Evolutionary conservation across 768 basidiomycete genomes (phyloP).

Genomic region (Lactarius indigo): DNA sequence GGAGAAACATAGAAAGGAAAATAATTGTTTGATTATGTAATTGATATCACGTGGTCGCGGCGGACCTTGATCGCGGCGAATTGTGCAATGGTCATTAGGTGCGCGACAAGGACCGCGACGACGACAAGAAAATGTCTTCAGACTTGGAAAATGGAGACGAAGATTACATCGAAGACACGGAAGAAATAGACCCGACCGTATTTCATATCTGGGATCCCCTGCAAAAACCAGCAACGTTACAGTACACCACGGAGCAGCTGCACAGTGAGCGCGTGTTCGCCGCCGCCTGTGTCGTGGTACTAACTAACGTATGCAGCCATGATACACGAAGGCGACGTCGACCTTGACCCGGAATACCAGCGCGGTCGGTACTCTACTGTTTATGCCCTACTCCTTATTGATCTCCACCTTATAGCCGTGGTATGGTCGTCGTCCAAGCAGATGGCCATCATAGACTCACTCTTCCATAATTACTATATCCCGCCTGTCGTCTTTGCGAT

Average conservation of each 20-base stretch:
- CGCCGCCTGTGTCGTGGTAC: neutral
- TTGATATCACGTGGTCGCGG: conserved; percentile 2
- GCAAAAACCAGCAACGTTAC: conserved; percentile 21
- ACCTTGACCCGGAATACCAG: conserved; percentile 69
- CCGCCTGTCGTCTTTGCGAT: conserved; percentile 75
- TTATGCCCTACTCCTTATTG: neutral
- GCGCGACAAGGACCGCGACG: neutral
- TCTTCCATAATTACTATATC: conserved; percentile 75
- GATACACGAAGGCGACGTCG: conserved; percentile 67
- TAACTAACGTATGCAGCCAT: conserved; percentile 37
- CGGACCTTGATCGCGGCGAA: no score
- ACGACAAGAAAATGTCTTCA: conserved; percentile 8
- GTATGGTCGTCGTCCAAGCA: conserved; percentile 79
- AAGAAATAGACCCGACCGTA: conserved; percentile 11
- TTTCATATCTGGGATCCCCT: conserved; percentile 29
- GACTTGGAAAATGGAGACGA: conserved; percentile 10
- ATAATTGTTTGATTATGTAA: conserved; percentile 24
- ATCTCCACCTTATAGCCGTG: conserved; percentile 44
- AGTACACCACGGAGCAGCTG: conserved; percentile 27
- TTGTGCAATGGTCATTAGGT: neutral
- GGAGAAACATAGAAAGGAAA: neutral
- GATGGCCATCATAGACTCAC: conserved; percentile 69
- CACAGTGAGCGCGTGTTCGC: conserved; percentile 26
- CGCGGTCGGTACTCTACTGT: conserved; percentile 45
- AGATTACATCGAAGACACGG: conserved; percentile 18